These are phyloP conservation scores for Candida ortonii DNA, from an alignment of 805 yeast genomes.

Conservation along the genomic window DNA sequence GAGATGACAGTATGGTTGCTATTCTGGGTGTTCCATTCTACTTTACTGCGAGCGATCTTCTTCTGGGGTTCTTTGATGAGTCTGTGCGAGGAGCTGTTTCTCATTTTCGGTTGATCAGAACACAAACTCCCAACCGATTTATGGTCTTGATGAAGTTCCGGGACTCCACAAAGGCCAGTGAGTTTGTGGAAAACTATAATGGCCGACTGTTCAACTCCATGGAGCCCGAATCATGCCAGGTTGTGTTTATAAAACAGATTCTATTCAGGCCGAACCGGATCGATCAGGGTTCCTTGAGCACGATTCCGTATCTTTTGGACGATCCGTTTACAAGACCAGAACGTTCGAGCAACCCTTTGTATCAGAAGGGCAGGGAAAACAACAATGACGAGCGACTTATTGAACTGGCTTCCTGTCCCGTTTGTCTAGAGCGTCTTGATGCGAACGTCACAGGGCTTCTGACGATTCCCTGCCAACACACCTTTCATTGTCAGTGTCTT, in stretches of 20 bases:
- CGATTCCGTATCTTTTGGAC: conserved; percentile 64
- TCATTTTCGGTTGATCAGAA: conserved; percentile 69
- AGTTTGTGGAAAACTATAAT: conserved; percentile 62
- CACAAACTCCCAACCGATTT: conserved; percentile 64
- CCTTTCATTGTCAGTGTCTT: conserved; percentile 86
- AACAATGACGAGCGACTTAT: conserved; percentile 15
- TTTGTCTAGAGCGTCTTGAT: conserved; percentile 86
- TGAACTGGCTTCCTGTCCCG: conserved; percentile 91
- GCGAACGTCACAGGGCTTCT: conserved; percentile 73
- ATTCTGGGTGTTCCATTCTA: conserved; percentile 86
- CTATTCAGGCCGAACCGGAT: conserved; percentile 37
- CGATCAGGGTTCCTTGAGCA: conserved; percentile 20
- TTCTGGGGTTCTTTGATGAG: conserved; percentile 73
- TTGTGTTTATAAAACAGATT: conserved; percentile 63
- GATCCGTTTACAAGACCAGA: conserved; percentile 62
- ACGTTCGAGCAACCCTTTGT: too few species aligned
- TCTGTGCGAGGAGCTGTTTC: conserved; percentile 51
- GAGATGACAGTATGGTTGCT: conserved; percentile 68
- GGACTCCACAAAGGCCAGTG: conserved; percentile 50
- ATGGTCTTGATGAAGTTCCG: conserved; percentile 77
- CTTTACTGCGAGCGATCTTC: conserved; percentile 77
- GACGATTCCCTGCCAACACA: conserved; percentile 90
- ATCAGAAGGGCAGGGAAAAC: too few species aligned
- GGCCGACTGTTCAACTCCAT: conserved; percentile 78
- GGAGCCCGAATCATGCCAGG: conserved; percentile 87